Base-by-base conservation (phyloP, 2,329 filamentous ascomycete genomes). In the Coniochaeta pulveracea region DNA sequence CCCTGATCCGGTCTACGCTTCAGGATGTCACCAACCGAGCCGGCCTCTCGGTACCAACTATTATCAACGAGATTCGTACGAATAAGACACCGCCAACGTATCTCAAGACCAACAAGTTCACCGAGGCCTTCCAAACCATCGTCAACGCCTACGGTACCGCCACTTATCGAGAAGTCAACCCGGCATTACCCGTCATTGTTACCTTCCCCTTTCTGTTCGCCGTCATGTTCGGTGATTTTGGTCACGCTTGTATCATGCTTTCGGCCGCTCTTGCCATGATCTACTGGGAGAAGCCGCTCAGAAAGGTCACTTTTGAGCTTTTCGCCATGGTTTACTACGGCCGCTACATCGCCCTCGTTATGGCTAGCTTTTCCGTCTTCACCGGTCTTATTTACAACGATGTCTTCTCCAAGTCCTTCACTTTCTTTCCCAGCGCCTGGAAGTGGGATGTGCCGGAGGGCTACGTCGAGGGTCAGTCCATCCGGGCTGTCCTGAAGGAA, bases 201-300 rank as follows among this genome's bases (percentile, higher is more conserved):
- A 98, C 91, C 5, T 98, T 98, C 60, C 91, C 93, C n/a, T 98
- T 98, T 68, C 69, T 98, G 41, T 98, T 98, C 54, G 91, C 91
- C 32, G 91, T 98, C 73, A 98, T 98, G 91, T 98, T 98, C 54
- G 93, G 91, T 66, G 91, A 98, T 59, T 80, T 94, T 38, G 93
- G 91, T 33, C 91, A 98, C 52, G 91, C 89, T 44, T 58, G 80
- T 43, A 82, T 98, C 56, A 93, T 98, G 82, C 69, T 89, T 26
- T 54, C 75, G 36, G 83, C 85, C 37, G 84, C 91, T 10, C 51
- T 77, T 36, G 85, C 86, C 37, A 94, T 98, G 86, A 96, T 98
- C 47, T 85, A 94, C 63, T 96, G 80, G 70, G 91, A 98, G 61
- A 88, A 85, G 62, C 78, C 81, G 38, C 66, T 98, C 22, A 86